Base-by-base conservation (phyloP, 2,329 filamentous ascomycete genomes). In the Neopestalotiopsis sp. region DNA sequence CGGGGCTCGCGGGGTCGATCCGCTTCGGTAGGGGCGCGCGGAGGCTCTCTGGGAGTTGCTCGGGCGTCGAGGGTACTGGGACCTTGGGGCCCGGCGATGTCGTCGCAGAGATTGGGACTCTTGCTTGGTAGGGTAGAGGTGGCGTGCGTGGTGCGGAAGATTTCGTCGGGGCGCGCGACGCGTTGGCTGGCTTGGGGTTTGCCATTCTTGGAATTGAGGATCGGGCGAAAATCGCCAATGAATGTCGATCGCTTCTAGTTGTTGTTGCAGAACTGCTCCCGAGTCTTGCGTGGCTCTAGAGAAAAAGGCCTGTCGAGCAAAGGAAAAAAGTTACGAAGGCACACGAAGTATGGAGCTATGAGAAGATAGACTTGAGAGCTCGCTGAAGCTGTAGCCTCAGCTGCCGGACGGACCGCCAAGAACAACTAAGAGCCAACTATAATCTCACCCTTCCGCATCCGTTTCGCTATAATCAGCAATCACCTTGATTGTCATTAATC, bases 1-100 rank as follows among this genome's bases (percentile, higher is more conserved):
- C 81, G 49, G 79, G 75, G 68, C 80, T 82, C 28, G 76, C 76
- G 0, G 73, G 72, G 63, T 81, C 77, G 60, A 78, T 69, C 34
- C 69, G 73, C 40, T 72, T 75, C 30, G 64, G 69, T 3, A 14
- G 2, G 38, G 68, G 68, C 7, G 68, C 56, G 13, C 68, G 68
- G 17, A 69, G 68, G 24, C 68, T 69, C 38, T 58, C 45, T 30
- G 68, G 68, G 34, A 69, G 63, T 14, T 13, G 63, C 28, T 13
- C 20, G 9, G n/a, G 13, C 20, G 38, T 24, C 10, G 38, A n/a
- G n/a, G 62, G 3, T 9, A 14, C 62, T 30, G 62, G 12, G 14
- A 17, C 32, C 34, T 4, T 1, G 30, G 30, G 30, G 14, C 28
- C 32, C 3, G 14, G 13, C 28, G n/a, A 14, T 13, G 17, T 12